A percentile compares a stretch with the other conserved stretches of the same genome.
These are phyloP conservation scores for Gilbertella persicaria DNA, from an alignment of 371 early-diverging fungal species.

Conservation along the genomic window DNA sequence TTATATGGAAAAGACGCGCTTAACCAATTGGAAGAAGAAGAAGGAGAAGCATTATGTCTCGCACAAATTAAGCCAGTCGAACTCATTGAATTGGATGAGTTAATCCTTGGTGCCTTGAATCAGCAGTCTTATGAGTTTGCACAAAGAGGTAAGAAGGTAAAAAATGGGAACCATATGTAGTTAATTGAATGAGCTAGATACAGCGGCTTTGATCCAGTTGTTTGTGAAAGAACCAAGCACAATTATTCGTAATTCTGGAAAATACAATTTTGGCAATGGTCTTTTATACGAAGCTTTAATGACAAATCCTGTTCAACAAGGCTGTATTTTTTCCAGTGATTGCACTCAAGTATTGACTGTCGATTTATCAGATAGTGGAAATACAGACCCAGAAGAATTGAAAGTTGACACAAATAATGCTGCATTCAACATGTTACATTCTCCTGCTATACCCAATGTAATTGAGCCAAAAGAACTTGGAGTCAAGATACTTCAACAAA, in stretches of 20 bases:
- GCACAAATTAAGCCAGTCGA: constrained; percentile 43
- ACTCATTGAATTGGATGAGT: constrained; percentile 63
- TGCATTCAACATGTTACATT: constrained; percentile 28
- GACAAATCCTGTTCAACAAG: constrained; percentile 72
- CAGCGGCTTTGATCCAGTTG: constrained; percentile 17
- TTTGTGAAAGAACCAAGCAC: constrained; percentile 34
- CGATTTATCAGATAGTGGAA: constrained; percentile 35
- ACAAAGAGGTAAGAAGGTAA: constrained; percentile 43
- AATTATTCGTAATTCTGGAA: constrained; percentile 49
- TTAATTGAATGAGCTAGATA: constrained; percentile 12
- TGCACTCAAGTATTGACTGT: constrained; percentile 34
- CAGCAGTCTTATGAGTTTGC: constrained; percentile 55
- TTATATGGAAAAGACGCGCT: constrained; percentile 42
- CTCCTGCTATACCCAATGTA: constrained; percentile 15
- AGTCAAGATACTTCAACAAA: constrained; percentile 35
- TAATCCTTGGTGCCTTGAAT: constrained; percentile 66
- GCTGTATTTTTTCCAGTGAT: constrained; percentile 45
- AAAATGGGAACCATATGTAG: neutral
- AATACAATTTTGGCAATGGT: constrained; percentile 28
- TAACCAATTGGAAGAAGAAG: constrained; percentile 34
- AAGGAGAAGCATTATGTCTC: constrained; percentile 13
- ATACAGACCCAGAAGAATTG: neutral
- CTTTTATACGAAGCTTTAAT: constrained; percentile 49
- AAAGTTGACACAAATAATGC: constrained; percentile 13
- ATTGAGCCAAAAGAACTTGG: constrained; percentile 39